Evolutionary conservation across 192 early-diverging fungal species (phyloP), one percentile per base, ranked within the genome.

Genomic region (Coemansia umbellata): DNA sequence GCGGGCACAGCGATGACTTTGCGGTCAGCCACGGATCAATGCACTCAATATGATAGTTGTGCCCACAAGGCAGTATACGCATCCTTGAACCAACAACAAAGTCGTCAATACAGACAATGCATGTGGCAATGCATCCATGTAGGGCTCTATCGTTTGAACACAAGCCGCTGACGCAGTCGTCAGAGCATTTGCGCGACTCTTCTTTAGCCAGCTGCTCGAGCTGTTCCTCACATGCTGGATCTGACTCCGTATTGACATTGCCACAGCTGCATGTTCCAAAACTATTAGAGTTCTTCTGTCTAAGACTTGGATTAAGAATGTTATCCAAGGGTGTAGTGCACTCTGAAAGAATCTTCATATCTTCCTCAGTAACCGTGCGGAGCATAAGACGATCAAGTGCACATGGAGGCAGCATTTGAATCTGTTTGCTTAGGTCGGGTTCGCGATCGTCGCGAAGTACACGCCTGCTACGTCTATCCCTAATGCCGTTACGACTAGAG

Each of bases 31-130:
- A 81, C 2, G 70, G 73, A 36, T 81, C 80, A 31, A 81, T 73
- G 49, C 80, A 81, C 22, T 72, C 76, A 8, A 71, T 70, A 49
- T 81, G 80, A 54, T 78, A 81, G 55, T 67, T 66, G 69, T 81
- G 80, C 15, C 73, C 65, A 26, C 78, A 80, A 5, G 78, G 78
- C 44, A 80, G 53, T 23, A 73, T 68, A 32, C 78, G 68, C 70
- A 73, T 69, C 42, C 60, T 64, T 31, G 64, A 63, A 6, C 76
- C 76, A 22, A 60, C 58, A 0, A 58, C 66, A 61, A 78, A 78
- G 37, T 78, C 76, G 26, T 78, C 76, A 24, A 78, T 78, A 45
- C 76, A 78, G n/a, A 78, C 70, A 31, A 68, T 73, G 44, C 76
- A 78, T 4, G 74, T 78, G 31, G 73, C 60, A 42, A 76, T 76